These are phyloP conservation scores for Cordyceps militaris DNA, from an alignment of 2,329 filamentous ascomycete species.

Conservation along the genomic window DNA sequence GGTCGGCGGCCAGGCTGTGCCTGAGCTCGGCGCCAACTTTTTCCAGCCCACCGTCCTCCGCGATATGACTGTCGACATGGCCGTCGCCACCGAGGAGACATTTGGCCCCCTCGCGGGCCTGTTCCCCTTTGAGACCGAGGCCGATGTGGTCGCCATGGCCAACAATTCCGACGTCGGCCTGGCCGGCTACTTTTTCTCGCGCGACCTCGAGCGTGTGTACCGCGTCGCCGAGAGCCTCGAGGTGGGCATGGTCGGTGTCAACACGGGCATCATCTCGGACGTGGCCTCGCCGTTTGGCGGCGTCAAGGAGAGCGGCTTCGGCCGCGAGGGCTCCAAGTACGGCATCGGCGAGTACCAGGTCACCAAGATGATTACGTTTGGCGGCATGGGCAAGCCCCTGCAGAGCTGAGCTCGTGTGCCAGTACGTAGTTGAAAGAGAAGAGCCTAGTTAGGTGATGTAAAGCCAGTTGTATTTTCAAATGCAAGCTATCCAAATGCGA, in stretches of 20 bases:
- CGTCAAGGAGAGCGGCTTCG: conserved; percentile 76
- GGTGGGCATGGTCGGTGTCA: conserved; percentile 82
- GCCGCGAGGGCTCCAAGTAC: conserved; percentile 69
- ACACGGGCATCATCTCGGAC: conserved; percentile 62
- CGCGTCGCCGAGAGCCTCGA: conserved; percentile 64
- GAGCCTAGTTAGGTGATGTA: not conserved
- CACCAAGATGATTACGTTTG: conserved; percentile 58
- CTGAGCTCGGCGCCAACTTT: conserved; percentile 76
- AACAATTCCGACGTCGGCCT: conserved; percentile 81
- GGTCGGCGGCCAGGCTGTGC: conserved; percentile 65
- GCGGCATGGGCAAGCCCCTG: conserved; percentile 49
- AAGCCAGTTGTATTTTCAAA: not conserved
- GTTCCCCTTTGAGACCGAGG: conserved; percentile 82
- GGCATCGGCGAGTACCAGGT: conserved; percentile 70
- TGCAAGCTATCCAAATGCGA: not conserved
- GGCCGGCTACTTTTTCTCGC: conserved; percentile 87
- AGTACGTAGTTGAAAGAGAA: not conserved
- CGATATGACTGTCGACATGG: conserved; percentile 81
- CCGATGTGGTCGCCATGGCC: conserved; percentile 77
- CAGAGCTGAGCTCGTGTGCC: conserved; percentile 30
- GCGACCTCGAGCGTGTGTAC: conserved; percentile 50
- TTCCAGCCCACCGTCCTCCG: conserved; percentile 85
- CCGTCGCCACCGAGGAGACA: conserved; percentile 79
- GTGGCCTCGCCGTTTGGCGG: conserved; percentile 63
- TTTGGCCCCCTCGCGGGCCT: conserved; percentile 90